Percentiles rank a stretch among this genome's conserved stretches.
Evolutionary conservation across 1,284 basidiomycete genomes (phyloP).

Genomic region (Taiwanofungus camphoratus): DNA sequence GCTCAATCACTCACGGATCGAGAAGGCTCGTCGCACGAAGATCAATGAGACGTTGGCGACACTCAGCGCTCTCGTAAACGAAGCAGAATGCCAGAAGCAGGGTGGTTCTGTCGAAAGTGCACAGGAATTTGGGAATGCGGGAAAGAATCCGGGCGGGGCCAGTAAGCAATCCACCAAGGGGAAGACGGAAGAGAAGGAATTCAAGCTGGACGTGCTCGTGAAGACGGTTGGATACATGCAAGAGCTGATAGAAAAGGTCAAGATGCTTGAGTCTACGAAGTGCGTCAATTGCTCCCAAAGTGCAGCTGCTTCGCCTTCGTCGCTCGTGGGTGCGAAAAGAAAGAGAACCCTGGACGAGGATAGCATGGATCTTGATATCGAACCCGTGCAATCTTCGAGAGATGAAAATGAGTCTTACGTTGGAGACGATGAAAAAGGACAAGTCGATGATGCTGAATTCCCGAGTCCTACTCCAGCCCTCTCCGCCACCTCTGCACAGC

Average conservation of each 20-base stretch:
- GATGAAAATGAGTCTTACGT: slow-evolving; percentile 17
- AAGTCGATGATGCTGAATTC: slow-evolving; percentile 12
- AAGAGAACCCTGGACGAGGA: slow-evolving; percentile 17
- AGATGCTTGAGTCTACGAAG: slow-evolving; percentile 35
- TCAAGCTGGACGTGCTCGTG: slow-evolving; percentile 77
- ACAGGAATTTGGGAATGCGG: slow-evolving; percentile 25
- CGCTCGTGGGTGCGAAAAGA: slow-evolving; percentile 14
- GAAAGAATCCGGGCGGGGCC: slow-evolving; percentile 18
- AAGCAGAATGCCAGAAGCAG: slow-evolving; percentile 20
- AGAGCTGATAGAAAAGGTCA: slow-evolving; percentile 50
- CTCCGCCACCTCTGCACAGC: neutral
- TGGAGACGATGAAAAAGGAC: slow-evolving; percentile 22
- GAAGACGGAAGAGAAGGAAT: slow-evolving; percentile 59
- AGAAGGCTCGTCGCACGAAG: slow-evolving; percentile 77
- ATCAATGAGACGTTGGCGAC: slow-evolving; percentile 75
- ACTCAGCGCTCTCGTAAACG: slow-evolving; percentile 55
- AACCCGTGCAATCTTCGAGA: slow-evolving; percentile 10
- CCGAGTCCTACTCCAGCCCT: slow-evolving; percentile 1
- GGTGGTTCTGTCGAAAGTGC: neutral
- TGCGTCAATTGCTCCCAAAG: slow-evolving; percentile 27
- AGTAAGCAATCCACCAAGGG: slow-evolving; percentile 29
- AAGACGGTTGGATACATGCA: slow-evolving; percentile 67
- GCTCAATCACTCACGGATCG: slow-evolving; percentile 79
- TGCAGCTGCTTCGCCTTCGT: slow-evolving; percentile 2
- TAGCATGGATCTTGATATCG: slow-evolving; percentile 5